Conservation (phyloP, 768 basidiomycete species). For the Boletus subcaerulescens region DNA sequence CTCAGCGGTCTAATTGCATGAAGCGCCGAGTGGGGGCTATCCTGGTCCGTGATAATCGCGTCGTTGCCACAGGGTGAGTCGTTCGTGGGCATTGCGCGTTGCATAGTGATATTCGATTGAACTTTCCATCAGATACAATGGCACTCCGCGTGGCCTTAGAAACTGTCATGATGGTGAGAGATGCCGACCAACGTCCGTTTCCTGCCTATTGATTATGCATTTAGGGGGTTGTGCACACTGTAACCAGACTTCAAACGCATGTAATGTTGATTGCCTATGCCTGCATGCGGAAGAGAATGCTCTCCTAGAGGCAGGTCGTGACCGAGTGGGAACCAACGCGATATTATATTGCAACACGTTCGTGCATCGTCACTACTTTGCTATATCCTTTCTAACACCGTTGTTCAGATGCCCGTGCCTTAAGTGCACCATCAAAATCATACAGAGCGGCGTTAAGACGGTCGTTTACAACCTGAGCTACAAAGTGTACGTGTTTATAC, state of each 20-base stretch:
- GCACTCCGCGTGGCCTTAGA: constrained; percentile 83
- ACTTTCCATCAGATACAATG: constrained; percentile 73
- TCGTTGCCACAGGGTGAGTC: constrained; percentile 73
- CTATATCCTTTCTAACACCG: background rate
- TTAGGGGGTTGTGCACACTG: constrained; percentile 89
- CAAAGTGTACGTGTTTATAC: constrained; percentile 69
- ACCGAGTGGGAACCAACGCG: constrained; percentile 76
- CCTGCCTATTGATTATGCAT: constrained; percentile 50
- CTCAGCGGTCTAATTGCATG: constrained; percentile 93
- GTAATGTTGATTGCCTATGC: constrained; percentile 80
- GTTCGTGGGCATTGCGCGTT: background rate
- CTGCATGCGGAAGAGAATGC: constrained; percentile 99
- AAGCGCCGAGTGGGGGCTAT: constrained; percentile 95
- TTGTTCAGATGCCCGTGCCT: constrained; percentile 87
- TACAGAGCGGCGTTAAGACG: constrained; percentile 86
- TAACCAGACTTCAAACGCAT: constrained; percentile 48
- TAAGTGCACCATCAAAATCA: constrained; percentile 96
- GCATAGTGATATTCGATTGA: background rate
- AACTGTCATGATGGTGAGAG: constrained; percentile 64
- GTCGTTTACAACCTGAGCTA: constrained; percentile 96
- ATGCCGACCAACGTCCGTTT: background rate
- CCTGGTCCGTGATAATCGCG: constrained; percentile 78
- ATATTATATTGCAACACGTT: constrained; percentile 99
- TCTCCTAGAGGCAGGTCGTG: constrained; percentile 87
- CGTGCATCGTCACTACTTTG: constrained; percentile 27